A percentile compares a stretch with the other conserved stretches of the same genome.
These are phyloP conservation scores for Xylaria longipes DNA, from an alignment of 495 filamentous ascomycete species.

Conservation along the genomic window DNA sequence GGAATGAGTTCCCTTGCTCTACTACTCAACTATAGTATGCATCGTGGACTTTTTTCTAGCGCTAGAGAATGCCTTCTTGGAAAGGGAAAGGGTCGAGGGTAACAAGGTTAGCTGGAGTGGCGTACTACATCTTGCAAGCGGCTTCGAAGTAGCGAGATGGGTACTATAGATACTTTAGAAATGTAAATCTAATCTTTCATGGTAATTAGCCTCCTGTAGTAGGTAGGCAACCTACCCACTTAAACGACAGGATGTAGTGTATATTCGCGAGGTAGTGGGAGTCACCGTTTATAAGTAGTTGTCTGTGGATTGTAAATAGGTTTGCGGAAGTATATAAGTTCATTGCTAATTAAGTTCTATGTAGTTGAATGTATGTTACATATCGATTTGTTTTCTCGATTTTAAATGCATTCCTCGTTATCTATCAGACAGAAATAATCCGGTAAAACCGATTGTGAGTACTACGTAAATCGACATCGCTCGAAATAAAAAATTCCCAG, in stretches of 20 bases:
- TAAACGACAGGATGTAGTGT: background rate
- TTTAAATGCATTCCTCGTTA: background rate
- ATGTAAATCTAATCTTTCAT: conserved; percentile 18
- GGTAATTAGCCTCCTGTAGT: conserved; percentile 17
- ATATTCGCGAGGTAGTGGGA: background rate
- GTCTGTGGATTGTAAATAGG: background rate
- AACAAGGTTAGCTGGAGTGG: background rate
- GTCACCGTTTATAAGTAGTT: background rate
- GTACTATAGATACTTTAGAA: conserved; percentile 4
- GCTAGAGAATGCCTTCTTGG: background rate
- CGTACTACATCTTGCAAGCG: conserved; percentile 4
- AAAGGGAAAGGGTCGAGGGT: background rate
- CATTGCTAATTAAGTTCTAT: background rate
- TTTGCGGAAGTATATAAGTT: background rate
- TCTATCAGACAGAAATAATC: background rate
- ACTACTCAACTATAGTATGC: conserved; percentile 1
- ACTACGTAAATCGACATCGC: background rate
- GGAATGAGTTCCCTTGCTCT: background rate
- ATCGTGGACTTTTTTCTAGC: conserved; percentile 17
- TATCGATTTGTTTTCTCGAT: background rate
- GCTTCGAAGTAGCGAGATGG: conserved; percentile 10
- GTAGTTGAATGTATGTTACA: background rate
- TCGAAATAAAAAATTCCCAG: background rate
- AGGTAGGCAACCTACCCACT: conserved; percentile 14
- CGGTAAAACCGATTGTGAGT: background rate